These are phyloP conservation scores for Verticillium longisporum DNA, from an alignment of 2,329 filamentous ascomycete species.

Conservation along the genomic window DNA sequence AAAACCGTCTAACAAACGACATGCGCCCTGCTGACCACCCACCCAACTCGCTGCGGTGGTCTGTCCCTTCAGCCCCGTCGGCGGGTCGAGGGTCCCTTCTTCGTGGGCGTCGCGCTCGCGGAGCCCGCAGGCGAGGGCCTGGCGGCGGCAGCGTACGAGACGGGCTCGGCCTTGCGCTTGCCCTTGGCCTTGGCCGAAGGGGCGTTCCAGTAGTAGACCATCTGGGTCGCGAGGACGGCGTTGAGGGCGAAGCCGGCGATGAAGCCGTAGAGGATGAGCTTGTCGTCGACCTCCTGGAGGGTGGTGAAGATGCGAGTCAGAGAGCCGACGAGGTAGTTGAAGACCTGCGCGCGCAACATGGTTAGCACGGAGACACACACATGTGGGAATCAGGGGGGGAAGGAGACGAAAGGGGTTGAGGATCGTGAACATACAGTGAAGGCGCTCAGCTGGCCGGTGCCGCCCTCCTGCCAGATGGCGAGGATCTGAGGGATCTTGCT, in stretches of 20 bases:
- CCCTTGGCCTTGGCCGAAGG: conserved; percentile 39
- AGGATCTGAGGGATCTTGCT: conserved; percentile 93
- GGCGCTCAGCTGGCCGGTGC: conserved; percentile 91
- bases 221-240: conserved; percentile 76
- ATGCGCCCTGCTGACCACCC: neutral
- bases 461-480: conserved; percentile 76
- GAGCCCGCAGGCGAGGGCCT: conserved; percentile 18
- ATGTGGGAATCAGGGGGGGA: neutral
- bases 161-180: conserved; percentile 23
- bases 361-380: neutral
- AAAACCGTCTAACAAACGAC: neutral
- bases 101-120: conserved; percentile 19
- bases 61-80: conserved; percentile 27
- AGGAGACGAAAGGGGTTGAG: neutral
- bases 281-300: conserved; percentile 93
- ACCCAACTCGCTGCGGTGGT: neutral
- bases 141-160: conserved; percentile 13
- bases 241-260: conserved; percentile 89
- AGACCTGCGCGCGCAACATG: conserved; percentile 55
- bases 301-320: conserved; percentile 96
- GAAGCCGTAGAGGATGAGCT: conserved; percentile 92
- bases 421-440: conserved; percentile 66
- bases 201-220: conserved; percentile 94
- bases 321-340: conserved; percentile 94
- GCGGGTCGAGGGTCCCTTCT: conserved; percentile 35